phyloP scores from a whole-genome alignment of 176 grass and related monocot species.

The Carex pumila region DNA sequence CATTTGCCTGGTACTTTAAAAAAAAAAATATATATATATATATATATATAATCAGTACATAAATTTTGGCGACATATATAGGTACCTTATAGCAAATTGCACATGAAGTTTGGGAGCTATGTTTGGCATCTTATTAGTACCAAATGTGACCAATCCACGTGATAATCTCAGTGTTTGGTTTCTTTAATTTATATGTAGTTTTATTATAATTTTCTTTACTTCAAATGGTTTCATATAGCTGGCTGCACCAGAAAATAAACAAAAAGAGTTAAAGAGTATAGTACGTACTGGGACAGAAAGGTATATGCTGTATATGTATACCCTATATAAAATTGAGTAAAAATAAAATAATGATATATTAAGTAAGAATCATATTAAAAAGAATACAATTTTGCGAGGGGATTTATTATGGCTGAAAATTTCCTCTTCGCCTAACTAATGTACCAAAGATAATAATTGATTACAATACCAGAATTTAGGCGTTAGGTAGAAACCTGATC shows the following conservation, averaged over 20 bases:
- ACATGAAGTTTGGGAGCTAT: background rate
- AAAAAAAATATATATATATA: too few relatives aligned
- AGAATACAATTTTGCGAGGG: background rate
- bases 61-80: background rate
- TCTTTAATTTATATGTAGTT: background rate
- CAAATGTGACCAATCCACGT: background rate
- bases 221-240: too few relatives aligned
- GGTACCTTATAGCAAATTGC: background rate
- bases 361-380: background rate
- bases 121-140: background rate
- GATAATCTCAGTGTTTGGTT: background rate
- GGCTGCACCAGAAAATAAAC: too few relatives aligned
- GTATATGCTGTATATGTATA: too few relatives aligned
- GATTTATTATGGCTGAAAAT: background rate
- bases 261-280: too few relatives aligned
- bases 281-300: too few relatives aligned
- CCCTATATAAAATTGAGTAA: background rate
- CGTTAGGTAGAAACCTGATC: background rate
- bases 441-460: background rate
- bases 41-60: background rate
- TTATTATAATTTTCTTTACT: background rate
- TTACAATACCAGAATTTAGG: constrained; percentile 1
- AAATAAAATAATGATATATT: background rate
- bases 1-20: too few relatives aligned
- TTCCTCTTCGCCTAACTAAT: background rate